Base-by-base conservation (phyloP, 345 rosid genomes). In the Carallia pectinifolia region DNA sequence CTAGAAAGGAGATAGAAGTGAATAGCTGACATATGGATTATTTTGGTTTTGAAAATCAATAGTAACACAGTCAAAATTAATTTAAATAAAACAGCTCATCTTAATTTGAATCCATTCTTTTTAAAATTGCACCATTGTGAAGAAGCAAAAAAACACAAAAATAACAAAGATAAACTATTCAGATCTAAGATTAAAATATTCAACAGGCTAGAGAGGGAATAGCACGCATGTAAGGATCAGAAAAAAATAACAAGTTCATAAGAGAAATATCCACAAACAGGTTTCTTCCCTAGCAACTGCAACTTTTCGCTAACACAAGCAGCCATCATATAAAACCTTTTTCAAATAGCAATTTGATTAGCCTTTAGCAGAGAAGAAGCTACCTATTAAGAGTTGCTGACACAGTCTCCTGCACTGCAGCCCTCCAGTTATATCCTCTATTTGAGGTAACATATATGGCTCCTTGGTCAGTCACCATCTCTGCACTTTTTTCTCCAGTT, bases 301-400 rank as follows among this genome's bases (percentile, higher is more conserved):
- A 55, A 48, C 13, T 30, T 29, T 58, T 62, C 60, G 65, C 64
- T 29, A 53, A 55, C 15, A 50, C 69, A 48, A 63, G 58, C 13
- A 33, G 37, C 64, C 58, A 27, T 59, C 67, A 58, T 58, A 38
- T 30, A 40, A 30, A 48, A 70, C 13, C 39, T 27, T 56, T 56
- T 0, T 4, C 7, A 36, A 60, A 16, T 44, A 55, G 68, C 62
- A 61, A n/a, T 54, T 68, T 69, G 55, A 60, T 71, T 27, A 33
- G 47, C 6, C 50, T 55, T 71, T 52, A 58, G 36, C 31, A 58
- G 33, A 74, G 70, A 33, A 74, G 53, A 30, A 18, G 48, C 70
- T 58, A 94, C 98, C 98, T 91, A 77, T 94, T 94, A 64, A 91
- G 93, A 30, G 98, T 94, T 63, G 98, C 96, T 18, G 97, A 94